phyloP scores from a whole-genome alignment of 169 alveolate species.

The Plasmodium fragile region DNA sequence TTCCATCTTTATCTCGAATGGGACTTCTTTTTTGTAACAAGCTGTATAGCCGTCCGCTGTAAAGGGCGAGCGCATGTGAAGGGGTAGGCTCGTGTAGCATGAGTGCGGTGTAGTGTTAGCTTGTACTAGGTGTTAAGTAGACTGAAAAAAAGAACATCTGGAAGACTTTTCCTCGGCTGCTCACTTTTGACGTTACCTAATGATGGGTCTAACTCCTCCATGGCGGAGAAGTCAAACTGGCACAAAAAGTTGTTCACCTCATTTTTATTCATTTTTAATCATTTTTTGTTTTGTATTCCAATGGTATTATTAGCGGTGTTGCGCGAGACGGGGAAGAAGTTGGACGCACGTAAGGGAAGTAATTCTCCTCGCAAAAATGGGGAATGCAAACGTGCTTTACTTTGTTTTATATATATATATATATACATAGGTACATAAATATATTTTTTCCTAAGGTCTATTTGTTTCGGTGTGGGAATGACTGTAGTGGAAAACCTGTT shows the following conservation, averaged over 20 bases:
- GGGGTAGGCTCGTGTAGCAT: not conserved
- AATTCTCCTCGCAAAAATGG: not conserved
- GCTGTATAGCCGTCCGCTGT: slow-evolving; percentile 92
- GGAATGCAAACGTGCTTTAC: not conserved
- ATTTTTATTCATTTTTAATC: slow-evolving; percentile 71
- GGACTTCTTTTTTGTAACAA: slow-evolving; percentile 93
- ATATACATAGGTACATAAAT: too few species aligned
- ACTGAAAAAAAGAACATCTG: not conserved
- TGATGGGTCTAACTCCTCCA: slow-evolving; percentile 95
- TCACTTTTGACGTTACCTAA: slow-evolving; percentile 80
- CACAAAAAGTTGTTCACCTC: slow-evolving; percentile 71
- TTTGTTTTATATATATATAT: not conserved
- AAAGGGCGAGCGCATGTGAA: not conserved
- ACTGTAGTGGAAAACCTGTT: not conserved
- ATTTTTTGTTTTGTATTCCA: slow-evolving; percentile 35
- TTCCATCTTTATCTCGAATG: slow-evolving; percentile 93
- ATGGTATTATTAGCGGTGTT: not conserved
- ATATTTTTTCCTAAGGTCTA: not conserved
- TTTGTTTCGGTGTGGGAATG: not conserved
- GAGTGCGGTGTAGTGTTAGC: not conserved
- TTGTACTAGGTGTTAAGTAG: not conserved
- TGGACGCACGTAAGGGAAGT: not conserved
- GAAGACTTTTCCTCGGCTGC: not conserved
- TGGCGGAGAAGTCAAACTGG: slow-evolving; percentile 91
- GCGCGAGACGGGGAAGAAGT: not conserved